Base-by-base conservation (phyloP, 306 rosid genomes). In the Castanea crenata region DNA sequence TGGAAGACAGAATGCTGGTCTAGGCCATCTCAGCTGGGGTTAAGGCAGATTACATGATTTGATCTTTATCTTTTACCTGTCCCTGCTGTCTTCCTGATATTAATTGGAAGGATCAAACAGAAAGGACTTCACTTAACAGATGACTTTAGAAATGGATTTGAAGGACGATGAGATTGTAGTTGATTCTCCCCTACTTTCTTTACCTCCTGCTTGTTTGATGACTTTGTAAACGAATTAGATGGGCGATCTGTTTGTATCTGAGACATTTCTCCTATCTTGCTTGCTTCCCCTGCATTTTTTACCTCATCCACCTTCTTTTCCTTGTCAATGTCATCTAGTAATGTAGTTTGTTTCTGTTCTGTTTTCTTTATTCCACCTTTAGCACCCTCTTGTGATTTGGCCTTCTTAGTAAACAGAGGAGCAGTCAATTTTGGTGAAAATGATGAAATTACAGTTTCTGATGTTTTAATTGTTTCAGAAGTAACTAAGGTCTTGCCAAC, bases 71-170 rank as follows among this genome's bases (percentile, higher is more conserved):
- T 12, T 55, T 25, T 65, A 7, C 21, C 21, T 31, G 46, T 31
- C 10, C 44, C 25, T 7, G 71, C 71, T 8, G 16, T 34, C 72
- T 34, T 67, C 69, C 51, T 8, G 27, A 16, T 4, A 9, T 35
- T 5, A 19, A 32, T 65, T 34, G n/a, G 69, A 13, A 65, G 56
- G 69, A 71, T 15, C 38, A 34, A 44, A 64, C 67, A 49, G 25
- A 67, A 35, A 80, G 49, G 46, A 32, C 63, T 64, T 90, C 86
- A 95, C 90, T 89, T 93, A 65, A 91, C 46, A 16, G 87, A 77
- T 54, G 93, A 83, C 97, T 93, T 95, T 76, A 90, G 79, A 88
- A 95, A 93, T 23, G 99, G 99, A 86, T 95, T 95, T 5, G 88
- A 69, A 0, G 96, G 87, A 69, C 98, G 85, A 69, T 46, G 83